Evolutionary conservation across 208 protist species (phyloP).

Genomic region (Naegleria fowleri): DNA sequence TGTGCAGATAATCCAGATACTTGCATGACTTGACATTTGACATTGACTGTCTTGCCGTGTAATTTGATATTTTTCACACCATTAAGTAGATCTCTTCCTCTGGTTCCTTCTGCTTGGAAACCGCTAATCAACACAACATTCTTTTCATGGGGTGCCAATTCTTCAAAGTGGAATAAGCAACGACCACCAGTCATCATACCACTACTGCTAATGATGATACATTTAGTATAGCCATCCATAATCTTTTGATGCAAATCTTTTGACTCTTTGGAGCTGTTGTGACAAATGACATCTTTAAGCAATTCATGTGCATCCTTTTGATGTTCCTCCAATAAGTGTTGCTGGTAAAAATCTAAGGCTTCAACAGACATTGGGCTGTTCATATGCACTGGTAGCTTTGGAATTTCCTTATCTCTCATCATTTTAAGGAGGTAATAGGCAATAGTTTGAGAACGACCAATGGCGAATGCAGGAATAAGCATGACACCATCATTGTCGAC

Average conservation of each 20-base stretch:
- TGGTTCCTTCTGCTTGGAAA: not conserved
- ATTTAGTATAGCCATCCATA: not conserved
- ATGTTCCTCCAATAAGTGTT: not conserved
- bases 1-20: not conserved
- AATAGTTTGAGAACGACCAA: conserved; percentile 1
- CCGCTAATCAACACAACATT: not conserved
- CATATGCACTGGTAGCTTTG: not conserved
- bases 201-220: not conserved
- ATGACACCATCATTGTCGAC: not conserved
- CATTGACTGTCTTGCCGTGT: not conserved
- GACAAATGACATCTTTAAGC: not conserved
- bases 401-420: not conserved
- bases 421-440: not conserved
- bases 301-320: not conserved
- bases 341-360: not conserved
- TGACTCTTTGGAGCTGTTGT: not conserved
- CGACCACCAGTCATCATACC: not conserved
- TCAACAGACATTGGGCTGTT: not conserved
- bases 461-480: not conserved
- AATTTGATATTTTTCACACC: not conserved
- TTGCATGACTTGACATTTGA: not conserved
- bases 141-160: not conserved
- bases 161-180: not conserved
- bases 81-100: not conserved
- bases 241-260: not conserved